phyloP scores from a whole-genome alignment of 2,329 filamentous ascomycete species.

The Fusarium continuum region DNA sequence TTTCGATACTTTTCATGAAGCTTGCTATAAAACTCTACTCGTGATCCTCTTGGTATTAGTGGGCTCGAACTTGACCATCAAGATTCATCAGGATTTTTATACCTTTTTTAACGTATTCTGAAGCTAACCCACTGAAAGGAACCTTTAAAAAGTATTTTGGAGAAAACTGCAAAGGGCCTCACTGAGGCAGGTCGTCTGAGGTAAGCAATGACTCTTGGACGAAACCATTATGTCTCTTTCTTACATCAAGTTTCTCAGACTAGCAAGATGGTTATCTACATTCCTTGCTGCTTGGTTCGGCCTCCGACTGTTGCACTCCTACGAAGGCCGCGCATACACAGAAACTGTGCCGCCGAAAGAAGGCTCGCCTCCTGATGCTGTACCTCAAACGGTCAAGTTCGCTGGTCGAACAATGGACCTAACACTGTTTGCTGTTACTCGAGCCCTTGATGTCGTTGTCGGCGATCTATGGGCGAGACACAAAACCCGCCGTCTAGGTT shows the following conservation, averaged over 20 bases:
- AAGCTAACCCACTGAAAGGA: constrained; percentile 37
- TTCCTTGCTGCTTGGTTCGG: constrained; percentile 68
- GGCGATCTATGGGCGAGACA: constrained; percentile 70
- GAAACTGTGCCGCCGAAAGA: constrained; percentile 49
- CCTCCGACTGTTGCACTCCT: constrained; percentile 66
- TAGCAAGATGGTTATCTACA: constrained; percentile 66
- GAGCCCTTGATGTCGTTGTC: constrained; percentile 76
- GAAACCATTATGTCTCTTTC: background rate
- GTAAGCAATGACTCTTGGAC: constrained; percentile 28
- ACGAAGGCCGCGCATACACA: constrained; percentile 56
- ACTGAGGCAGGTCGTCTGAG: constrained; percentile 41
- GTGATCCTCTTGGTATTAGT: background rate
- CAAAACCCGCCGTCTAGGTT: constrained; percentile 55
- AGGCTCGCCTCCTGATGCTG: constrained; percentile 39
- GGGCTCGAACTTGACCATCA: background rate
- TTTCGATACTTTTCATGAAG: background rate
- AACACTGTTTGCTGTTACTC: constrained; percentile 78
- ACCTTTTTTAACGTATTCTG: background rate
- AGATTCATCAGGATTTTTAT: background rate
- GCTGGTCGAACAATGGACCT: constrained; percentile 83
- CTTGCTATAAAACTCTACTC: background rate
- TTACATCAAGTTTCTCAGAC: constrained; percentile 49
- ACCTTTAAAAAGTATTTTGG: constrained; percentile 45
- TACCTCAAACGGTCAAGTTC: constrained; percentile 43
- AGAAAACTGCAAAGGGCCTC: constrained; percentile 38